Base-by-base conservation (phyloP, 2,329 filamentous ascomycete species). In the Aphanoascus verrucosus region DNA sequence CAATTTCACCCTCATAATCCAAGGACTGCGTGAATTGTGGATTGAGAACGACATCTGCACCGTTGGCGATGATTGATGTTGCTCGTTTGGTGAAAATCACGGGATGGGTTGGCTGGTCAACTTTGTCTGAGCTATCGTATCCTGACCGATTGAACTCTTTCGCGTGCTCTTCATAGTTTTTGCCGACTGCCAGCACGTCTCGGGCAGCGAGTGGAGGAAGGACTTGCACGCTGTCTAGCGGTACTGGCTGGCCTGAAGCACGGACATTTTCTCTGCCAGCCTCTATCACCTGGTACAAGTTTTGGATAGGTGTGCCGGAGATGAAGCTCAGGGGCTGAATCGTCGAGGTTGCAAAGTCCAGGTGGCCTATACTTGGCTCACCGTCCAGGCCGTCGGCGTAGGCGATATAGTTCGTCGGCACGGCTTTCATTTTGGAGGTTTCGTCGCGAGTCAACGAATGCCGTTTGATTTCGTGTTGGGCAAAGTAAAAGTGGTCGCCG, bases 1-100 rank as follows among this genome's bases (percentile, higher is more conserved):
- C 76, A 44, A 81, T 71, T 56, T 81, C 77, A 14, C 77, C 77
- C 56, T 80, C 78, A 55, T 80, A 81, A 58, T 80, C 78, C 0
- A 73, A 57, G 0, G 71, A 77, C 8, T 71, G 54, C 1, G 77
- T 78, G 57, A 79, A 80, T 0, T 65, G 66, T 0, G 64, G 59
- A 59, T 77, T 74, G 2, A 69, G 69, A 2, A 69, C 67, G 9
- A 80, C 74, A 0, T 71, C 67, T 1, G 78, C 72, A 0, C 69
- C 71, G 53, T 72, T 59, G 0, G 73, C 74, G 38, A 79, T 72
- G 54, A 79, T 77, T 1, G 74, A 77, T 0, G 77, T 79, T 3
- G 70, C 70, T 17, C 45, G 28, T 19, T 41, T 41, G n/a, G 38
- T 48, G 17, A 48, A 78, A 52, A 79, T 78, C 7, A 80, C 77